Conservation (phyloP, 2,329 filamentous ascomycete genomes). For the Drechmeria coniospora region DNA sequence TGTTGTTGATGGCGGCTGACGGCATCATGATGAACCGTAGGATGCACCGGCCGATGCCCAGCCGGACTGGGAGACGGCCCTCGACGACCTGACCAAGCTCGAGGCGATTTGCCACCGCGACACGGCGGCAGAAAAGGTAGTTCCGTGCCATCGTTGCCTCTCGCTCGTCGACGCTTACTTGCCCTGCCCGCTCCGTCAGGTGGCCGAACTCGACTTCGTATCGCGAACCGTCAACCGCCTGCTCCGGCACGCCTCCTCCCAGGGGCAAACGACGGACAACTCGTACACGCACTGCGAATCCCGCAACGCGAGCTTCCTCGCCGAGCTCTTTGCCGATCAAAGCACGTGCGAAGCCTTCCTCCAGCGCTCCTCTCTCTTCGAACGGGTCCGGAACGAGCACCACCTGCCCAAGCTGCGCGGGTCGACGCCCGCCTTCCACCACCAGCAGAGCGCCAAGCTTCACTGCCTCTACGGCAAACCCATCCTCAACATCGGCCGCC, state of each 20-base stretch:
- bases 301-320: conserved; percentile 29
- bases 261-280: conserved; percentile 14
- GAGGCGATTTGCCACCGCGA: conserved; percentile 23
- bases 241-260: conserved; percentile 26
- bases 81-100: conserved; percentile 29
- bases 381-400: conserved; percentile 30
- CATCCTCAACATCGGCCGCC: conserved; percentile 23
- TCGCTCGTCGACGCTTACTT: not conserved
- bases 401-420: conserved; percentile 5
- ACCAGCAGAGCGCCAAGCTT: conserved; percentile 54
- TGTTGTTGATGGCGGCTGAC: not conserved
- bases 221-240: conserved; percentile 28
- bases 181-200: conserved; percentile 11
- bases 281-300: conserved; percentile 26
- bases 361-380: conserved; percentile 47
- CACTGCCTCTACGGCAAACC: conserved; percentile 56
- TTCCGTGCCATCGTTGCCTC: no score
- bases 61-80: conserved; percentile 26
- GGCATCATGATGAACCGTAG: no score
- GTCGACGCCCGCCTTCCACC: conserved; percentile 11
- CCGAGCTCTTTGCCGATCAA: conserved; percentile 26
- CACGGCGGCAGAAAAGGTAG: conserved; percentile 23
- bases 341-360: conserved; percentile 45
- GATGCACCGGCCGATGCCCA: conserved; percentile 17
- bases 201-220: conserved; percentile 31